Evolutionary conservation across 2,329 filamentous ascomycete species (phyloP).

Genomic region (Colletotrichum orchidophilum): DNA sequence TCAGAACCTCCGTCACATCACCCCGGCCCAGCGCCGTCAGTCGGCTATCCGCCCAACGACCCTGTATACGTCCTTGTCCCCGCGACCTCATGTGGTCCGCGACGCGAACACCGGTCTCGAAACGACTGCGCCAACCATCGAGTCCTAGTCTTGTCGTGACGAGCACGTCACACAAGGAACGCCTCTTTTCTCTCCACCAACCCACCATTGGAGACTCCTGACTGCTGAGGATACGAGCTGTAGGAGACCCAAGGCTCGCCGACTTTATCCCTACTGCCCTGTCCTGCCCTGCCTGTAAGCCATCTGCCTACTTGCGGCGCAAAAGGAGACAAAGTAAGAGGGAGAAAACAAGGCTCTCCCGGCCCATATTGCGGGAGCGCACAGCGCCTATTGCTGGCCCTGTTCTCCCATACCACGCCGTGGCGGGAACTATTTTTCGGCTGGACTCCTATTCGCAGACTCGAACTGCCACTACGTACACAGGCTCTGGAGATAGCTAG

Average conservation of each 20-base stretch:
- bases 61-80: conserved; percentile 21
- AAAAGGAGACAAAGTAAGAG: conserved; percentile 8
- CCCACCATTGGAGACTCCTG: conserved; percentile 44
- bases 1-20: conserved; percentile 28
- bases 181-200: conserved; percentile 42
- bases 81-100: conserved; percentile 35
- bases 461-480: conserved; percentile 34
- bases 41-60: conserved; percentile 19
- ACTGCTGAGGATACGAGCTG: conserved; percentile 46
- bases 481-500: conserved; percentile 34
- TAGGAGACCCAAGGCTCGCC: conserved; percentile 7
- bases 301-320: conserved; percentile 15
- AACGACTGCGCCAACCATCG: conserved; percentile 35
- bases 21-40: conserved; percentile 22
- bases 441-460: conserved; percentile 20
- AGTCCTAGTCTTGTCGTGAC: conserved; percentile 30
- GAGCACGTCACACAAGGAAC: conserved; percentile 44
- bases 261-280: neutral
- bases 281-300: neutral
- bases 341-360: conserved; percentile 17
- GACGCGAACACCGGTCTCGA: conserved; percentile 33
- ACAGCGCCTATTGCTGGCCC: conserved; percentile 15
- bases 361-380: conserved; percentile 15
- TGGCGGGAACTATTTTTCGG: conserved; percentile 11
- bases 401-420: neutral